Percentiles rank a stretch among this genome's conserved stretches.
These are phyloP conservation scores for Alternaria arborescens DNA, from an alignment of 2,329 filamentous ascomycete genomes.

Conservation along the genomic window DNA sequence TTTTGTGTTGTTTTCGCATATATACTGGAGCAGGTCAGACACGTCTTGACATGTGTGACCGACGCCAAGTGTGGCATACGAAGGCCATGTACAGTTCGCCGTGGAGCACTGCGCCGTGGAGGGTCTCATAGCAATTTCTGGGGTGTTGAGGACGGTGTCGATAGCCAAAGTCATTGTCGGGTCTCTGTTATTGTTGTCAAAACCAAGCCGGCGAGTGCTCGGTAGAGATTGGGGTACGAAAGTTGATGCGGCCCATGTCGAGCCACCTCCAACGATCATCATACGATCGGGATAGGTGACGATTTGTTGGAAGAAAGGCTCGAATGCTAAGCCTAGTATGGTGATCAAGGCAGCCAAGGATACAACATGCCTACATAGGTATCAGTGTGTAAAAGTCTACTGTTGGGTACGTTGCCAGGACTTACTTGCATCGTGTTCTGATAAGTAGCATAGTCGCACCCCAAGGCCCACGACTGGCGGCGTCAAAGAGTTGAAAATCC, in stretches of 20 bases:
- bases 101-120: slow-evolving; percentile 19
- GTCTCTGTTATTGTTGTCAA: background rate
- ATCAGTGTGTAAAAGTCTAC: background rate
- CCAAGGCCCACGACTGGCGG: slow-evolving; percentile 30
- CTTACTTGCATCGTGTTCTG: slow-evolving; percentile 24
- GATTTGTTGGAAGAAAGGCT: slow-evolving; percentile 32
- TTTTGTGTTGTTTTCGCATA: slow-evolving; percentile 13
- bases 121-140: background rate
- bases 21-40: slow-evolving; percentile 12
- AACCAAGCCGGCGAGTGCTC: too few species aligned
- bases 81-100: slow-evolving; percentile 25
- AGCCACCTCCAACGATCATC: background rate
- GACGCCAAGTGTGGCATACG: slow-evolving; percentile 25
- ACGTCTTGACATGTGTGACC: slow-evolving; percentile 28
- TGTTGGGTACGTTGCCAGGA: background rate
- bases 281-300: slow-evolving; percentile 16
- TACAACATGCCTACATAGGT: slow-evolving; percentile 8
- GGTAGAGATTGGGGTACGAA: background rate
- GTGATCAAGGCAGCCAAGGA: slow-evolving; percentile 24
- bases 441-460: slow-evolving; percentile 28
- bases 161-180: background rate
- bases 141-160: slow-evolving; percentile 1
- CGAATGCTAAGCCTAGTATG: slow-evolving; percentile 25
- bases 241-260: slow-evolving; percentile 1
- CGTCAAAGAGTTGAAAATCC: slow-evolving; percentile 27